These are phyloP conservation scores for Murraya koenigii DNA, from an alignment of 345 rosid genomes.

Conservation along the genomic window DNA sequence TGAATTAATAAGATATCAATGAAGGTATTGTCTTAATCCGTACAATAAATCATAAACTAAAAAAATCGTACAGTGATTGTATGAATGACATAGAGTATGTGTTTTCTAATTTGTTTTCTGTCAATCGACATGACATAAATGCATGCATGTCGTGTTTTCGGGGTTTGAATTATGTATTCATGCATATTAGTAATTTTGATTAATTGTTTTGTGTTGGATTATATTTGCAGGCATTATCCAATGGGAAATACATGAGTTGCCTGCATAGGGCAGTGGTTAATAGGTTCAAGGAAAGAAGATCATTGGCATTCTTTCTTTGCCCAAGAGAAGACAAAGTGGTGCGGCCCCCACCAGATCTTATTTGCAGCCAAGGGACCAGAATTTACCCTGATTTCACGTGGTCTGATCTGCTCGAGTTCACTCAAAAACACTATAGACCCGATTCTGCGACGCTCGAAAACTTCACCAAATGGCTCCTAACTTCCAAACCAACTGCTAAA, in stretches of 20 bases:
- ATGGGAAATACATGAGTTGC: conserved; percentile 46
- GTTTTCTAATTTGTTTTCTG: background rate
- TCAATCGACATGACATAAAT: background rate
- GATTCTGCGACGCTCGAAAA: conserved; percentile 30
- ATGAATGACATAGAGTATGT: no score
- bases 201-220: background rate
- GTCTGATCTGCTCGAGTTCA: conserved; percentile 36
- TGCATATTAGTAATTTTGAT: background rate
- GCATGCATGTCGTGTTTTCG: background rate
- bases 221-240: conserved; percentile 39
- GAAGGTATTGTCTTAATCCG: no score
- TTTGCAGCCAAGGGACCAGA: conserved; percentile 14
- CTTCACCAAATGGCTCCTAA: conserved; percentile 31
- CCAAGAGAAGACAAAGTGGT: conserved; percentile 45
- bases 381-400: conserved; percentile 47
- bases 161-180: conserved; percentile 2
- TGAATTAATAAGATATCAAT: background rate
- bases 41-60: no score
- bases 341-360: conserved; percentile 33
- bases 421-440: conserved; percentile 36
- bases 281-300: conserved; percentile 34
- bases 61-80: no score
- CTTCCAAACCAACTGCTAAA: conserved; percentile 6
- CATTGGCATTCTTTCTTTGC: conserved; percentile 43
- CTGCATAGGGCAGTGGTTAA: conserved; percentile 50